Percentiles rank a stretch among this genome's conserved stretches.
These are phyloP conservation scores for Komagataea norvegica DNA, from an alignment of 1,139 yeast species.

Conservation along the genomic window DNA sequence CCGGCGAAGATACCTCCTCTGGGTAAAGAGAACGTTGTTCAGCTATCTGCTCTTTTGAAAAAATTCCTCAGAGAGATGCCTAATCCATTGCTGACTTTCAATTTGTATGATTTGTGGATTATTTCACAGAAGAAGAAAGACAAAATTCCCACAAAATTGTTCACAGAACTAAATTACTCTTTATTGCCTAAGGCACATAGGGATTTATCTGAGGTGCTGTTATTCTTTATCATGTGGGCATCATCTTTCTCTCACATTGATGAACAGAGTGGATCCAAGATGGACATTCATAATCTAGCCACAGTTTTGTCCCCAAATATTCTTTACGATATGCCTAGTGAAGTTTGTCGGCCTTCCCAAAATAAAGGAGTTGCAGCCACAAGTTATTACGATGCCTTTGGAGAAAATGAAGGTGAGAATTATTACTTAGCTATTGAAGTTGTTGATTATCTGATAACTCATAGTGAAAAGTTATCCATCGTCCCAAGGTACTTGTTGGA, in stretches of 20 bases:
- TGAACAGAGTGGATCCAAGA: constrained; percentile 85
- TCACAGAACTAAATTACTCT: constrained; percentile 69
- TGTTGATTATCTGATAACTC: constrained; percentile 76
- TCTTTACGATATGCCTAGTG: constrained; percentile 46
- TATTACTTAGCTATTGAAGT: constrained; percentile 91
- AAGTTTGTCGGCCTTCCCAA: constrained; percentile 24
- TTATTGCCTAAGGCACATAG: constrained; percentile 80
- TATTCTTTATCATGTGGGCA: constrained; percentile 90
- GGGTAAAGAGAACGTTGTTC: constrained; percentile 78
- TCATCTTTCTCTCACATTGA: constrained; percentile 91
- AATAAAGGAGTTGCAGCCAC: constrained; percentile 24
- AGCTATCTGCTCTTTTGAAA: constrained; percentile 88
- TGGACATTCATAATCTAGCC: constrained; percentile 94
- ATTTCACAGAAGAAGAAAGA: constrained; percentile 60
- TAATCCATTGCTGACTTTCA: constrained; percentile 78
- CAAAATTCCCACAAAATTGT: constrained; percentile 44
- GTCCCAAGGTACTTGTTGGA: constrained; percentile 58
- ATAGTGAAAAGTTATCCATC: constrained; percentile 73
- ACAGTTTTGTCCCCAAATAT: constrained; percentile 95
- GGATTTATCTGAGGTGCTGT: constrained; percentile 79
- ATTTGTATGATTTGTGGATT: constrained; percentile 77
- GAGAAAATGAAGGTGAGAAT: constrained; percentile 60
- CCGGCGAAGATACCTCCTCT: constrained; percentile 75
- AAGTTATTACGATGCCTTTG: constrained; percentile 34
- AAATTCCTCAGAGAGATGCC: constrained; percentile 91